Evolutionary conservation across 139 green algal genomes (phyloP).

Genomic region (Tetraselmis chui): DNA sequence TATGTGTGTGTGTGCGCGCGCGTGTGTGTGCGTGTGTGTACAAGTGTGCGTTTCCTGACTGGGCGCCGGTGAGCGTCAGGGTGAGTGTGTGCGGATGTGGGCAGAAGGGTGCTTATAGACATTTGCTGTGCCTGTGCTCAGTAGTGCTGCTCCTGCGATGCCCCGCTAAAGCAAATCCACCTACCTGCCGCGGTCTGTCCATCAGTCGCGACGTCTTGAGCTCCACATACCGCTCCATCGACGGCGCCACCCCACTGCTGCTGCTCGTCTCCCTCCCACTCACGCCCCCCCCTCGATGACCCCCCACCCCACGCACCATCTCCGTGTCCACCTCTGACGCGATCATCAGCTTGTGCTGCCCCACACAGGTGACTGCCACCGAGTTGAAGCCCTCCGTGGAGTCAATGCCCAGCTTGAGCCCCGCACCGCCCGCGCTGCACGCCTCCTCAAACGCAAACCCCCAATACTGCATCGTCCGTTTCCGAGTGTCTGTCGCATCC

Average conservation of each 20-base stretch:
- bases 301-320: background rate
- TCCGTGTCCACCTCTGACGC: slow-evolving; percentile 19
- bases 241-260: background rate
- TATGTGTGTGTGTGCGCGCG: no score
- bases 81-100: no score
- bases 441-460: slow-evolving; percentile 27
- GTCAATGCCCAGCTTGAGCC: slow-evolving; percentile 3
- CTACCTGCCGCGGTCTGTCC: slow-evolving; percentile 4
- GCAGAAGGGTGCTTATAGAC: no score
- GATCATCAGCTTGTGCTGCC: slow-evolving; percentile 13
- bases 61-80: no score
- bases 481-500: background rate
- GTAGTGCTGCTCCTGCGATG: background rate
- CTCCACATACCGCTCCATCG: slow-evolving; percentile 15
- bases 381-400: slow-evolving; percentile 14
- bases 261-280: slow-evolving; percentile 1
- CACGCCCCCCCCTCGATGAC: background rate
- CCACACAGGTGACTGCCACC: slow-evolving; percentile 6
- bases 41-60: no score
- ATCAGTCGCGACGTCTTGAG: slow-evolving; percentile 24
- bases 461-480: slow-evolving; percentile 22
- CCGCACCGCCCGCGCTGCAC: slow-evolving; percentile 4
- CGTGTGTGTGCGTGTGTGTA: no score
- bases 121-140: no score
- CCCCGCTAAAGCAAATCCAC: background rate